These are phyloP conservation scores for Hirsutella minnesotensis DNA, from an alignment of 2,329 filamentous ascomycete genomes.

Conservation along the genomic window DNA sequence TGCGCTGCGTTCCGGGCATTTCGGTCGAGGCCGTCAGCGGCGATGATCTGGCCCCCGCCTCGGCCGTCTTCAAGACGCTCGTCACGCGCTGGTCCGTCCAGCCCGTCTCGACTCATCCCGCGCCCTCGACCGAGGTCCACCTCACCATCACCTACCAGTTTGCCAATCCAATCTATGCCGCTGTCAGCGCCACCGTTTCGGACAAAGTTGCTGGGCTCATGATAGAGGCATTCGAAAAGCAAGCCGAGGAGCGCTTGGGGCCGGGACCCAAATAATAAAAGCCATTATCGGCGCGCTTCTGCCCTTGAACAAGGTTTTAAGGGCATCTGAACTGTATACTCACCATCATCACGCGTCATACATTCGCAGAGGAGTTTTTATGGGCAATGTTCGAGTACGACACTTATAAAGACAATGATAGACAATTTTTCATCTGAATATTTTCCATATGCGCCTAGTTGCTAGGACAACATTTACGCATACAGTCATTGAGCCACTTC, in stretches of 20 bases:
- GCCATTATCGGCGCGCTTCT: background rate
- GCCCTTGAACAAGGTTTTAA: background rate
- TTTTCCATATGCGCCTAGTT: too few species aligned
- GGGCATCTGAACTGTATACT: background rate
- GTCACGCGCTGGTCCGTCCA: slow-evolving; percentile 58
- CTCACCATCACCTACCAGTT: slow-evolving; percentile 75
- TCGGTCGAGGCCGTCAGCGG: slow-evolving; percentile 72
- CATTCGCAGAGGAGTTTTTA: too few species aligned
- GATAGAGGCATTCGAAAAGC: slow-evolving; percentile 85
- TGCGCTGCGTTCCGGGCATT: slow-evolving; percentile 63
- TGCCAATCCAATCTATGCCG: slow-evolving; percentile 75
- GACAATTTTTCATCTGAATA: too few species aligned
- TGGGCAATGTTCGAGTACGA: too few species aligned
- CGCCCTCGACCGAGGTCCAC: slow-evolving; percentile 52
- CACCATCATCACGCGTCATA: background rate
- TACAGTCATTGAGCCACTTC: too few species aligned
- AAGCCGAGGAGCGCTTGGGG: slow-evolving; percentile 43
- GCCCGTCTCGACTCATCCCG: slow-evolving; percentile 19
- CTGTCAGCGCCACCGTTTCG: slow-evolving; percentile 69
- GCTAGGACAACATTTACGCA: too few species aligned
- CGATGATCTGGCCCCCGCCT: slow-evolving; percentile 29
- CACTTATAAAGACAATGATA: too few species aligned
- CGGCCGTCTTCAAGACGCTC: slow-evolving; percentile 53
- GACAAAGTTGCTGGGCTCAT: slow-evolving; percentile 77
- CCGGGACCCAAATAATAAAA: background rate